These are phyloP conservation scores for Tanacetum coccineum DNA, from an alignment of 129 eudicot genomes.

Conservation along the genomic window DNA sequence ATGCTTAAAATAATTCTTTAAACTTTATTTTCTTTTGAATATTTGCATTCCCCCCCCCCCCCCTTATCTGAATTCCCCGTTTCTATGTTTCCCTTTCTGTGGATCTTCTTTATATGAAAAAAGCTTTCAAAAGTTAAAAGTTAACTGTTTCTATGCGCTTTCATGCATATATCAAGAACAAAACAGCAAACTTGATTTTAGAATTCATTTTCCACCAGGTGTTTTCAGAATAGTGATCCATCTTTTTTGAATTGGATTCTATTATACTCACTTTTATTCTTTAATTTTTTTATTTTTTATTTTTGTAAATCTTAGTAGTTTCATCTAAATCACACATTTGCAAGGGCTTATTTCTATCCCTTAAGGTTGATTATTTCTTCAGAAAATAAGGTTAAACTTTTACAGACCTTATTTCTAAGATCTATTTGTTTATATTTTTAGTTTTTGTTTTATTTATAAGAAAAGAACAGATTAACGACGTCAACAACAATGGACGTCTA, in stretches of 20 bases:
- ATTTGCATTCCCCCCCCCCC: constrained; percentile 29
- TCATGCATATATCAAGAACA: too few species aligned
- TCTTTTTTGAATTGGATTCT: constrained; percentile 10
- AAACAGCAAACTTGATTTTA: too few species aligned
- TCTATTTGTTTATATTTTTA: not conserved
- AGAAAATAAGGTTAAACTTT: constrained; percentile 30
- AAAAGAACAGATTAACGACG: constrained; percentile 27
- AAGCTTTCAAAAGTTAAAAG: not conserved
- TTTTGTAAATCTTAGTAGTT: constrained; percentile 13
- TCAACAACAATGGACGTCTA: constrained; percentile 56
- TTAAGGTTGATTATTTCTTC: constrained; percentile 30
- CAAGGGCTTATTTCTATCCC: constrained; percentile 60
- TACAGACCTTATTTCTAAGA: constrained; percentile 2
- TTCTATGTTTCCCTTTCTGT: constrained; percentile 87
- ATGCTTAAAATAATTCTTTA: not conserved
- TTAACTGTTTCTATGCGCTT: too few species aligned
- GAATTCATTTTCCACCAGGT: too few species aligned
- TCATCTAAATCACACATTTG: constrained; percentile 18
- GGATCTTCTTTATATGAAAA: constrained; percentile 36
- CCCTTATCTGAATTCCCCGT: constrained; percentile 59
- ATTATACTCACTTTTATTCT: constrained; percentile 1
- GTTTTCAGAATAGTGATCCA: constrained; percentile 58
- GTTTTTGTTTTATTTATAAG: constrained; percentile 8
- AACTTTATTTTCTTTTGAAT: constrained; percentile 4
- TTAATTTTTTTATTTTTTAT: not conserved